Conservation (phyloP, 768 basidiomycete genomes). For the Boletus insuetus region DNA sequence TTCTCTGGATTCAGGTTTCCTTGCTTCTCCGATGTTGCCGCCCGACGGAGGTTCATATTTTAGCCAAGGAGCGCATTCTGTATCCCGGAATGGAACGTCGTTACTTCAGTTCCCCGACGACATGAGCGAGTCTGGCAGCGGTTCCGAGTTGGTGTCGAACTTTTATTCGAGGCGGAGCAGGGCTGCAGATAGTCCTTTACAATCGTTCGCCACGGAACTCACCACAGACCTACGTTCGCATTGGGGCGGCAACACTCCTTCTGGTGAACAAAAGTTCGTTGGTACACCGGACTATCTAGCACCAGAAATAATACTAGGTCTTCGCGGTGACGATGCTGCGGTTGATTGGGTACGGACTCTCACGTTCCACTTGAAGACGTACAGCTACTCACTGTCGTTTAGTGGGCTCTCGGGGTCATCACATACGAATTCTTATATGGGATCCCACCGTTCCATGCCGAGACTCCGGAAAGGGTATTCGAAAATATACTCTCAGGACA, state of each 20-base stretch:
- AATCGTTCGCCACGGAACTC: constrained; percentile 84
- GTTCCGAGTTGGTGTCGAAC: constrained; percentile 69
- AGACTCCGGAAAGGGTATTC: constrained; percentile 95
- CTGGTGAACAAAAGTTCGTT: constrained; percentile 87
- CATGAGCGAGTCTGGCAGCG: constrained; percentile 79
- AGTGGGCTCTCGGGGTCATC: constrained; percentile 99
- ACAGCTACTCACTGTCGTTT: constrained; percentile 18
- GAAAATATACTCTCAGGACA: constrained; percentile 96
- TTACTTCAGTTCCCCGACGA: constrained; percentile 77
- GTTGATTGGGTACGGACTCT: constrained; percentile 87
- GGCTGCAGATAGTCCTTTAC: constrained; percentile 70
- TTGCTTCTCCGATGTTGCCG: constrained; percentile 72
- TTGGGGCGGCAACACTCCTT: constrained; percentile 54
- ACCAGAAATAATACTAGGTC: constrained; percentile 91
- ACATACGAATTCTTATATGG: constrained; percentile 98
- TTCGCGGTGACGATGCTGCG: constrained; percentile 90
- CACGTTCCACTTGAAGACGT: constrained; percentile 4
- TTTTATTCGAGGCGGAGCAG: constrained; percentile 52
- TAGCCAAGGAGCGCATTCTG: constrained; percentile 58
- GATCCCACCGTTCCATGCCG: constrained; percentile 96
- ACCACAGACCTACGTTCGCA: constrained; percentile 82
- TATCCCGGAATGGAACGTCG: constrained; percentile 58
- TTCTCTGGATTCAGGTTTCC: constrained; percentile 74
- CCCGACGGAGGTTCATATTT: constrained; percentile 81
- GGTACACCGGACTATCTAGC: constrained; percentile 98